Percentiles rank a stretch among this genome's conserved stretches.
These are phyloP conservation scores for Dysphania ambrosioides DNA, from an alignment of 148 eudicot genomes.

Conservation along the genomic window DNA sequence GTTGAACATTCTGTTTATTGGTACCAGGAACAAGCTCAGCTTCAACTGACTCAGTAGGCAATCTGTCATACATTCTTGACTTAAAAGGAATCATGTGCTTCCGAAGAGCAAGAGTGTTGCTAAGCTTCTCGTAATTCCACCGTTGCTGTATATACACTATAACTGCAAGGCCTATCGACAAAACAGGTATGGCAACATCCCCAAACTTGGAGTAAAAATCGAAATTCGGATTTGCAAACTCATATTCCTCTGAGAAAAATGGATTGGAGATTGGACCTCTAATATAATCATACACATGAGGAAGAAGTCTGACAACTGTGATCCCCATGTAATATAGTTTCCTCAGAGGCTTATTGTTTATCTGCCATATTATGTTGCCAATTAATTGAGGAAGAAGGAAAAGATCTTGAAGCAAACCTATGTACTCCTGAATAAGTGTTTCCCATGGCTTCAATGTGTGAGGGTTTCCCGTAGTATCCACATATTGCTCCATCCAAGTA, in stretches of 20 bases:
- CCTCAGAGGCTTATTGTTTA: constrained; percentile 54
- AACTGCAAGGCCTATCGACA: constrained; percentile 47
- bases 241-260: constrained; percentile 63
- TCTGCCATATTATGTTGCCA: constrained; percentile 72
- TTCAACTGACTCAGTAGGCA: constrained; percentile 53
- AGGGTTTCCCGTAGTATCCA: constrained; percentile 41
- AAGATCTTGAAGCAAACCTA: constrained; percentile 78
- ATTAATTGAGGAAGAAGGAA: constrained; percentile 85
- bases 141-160: constrained; percentile 68
- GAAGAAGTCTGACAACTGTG: constrained; percentile 65
- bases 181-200: constrained; percentile 59
- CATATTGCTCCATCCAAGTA: constrained; percentile 25
- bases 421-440: constrained; percentile 66
- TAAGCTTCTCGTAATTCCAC: constrained; percentile 55
- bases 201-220: constrained; percentile 75
- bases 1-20: constrained; percentile 14
- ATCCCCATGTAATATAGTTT: constrained; percentile 66
- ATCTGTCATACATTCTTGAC: constrained; percentile 55
- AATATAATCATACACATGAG: constrained; percentile 66
- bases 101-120: constrained; percentile 37
- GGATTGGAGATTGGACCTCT: constrained; percentile 54
- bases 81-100: constrained; percentile 47
- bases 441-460: constrained; percentile 49
- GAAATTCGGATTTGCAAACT: constrained; percentile 55
- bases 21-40: constrained; percentile 62